Evolutionary conservation across 176 grass and related monocot genomes (phyloP).

Genomic region (Triticum timopheevii): DNA sequence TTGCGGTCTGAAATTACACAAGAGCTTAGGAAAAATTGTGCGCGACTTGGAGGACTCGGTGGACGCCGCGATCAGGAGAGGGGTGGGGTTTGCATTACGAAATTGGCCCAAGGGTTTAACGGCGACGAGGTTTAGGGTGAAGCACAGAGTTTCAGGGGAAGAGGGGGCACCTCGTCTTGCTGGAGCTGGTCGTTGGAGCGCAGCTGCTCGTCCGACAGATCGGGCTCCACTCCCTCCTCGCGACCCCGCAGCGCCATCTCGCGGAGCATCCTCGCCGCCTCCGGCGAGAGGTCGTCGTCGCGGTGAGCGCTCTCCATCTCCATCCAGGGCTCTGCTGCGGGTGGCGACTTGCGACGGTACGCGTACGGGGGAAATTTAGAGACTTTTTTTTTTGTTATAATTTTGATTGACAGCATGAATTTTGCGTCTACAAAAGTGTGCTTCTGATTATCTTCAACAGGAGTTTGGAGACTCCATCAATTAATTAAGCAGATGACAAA

Average conservation of each 20-base stretch:
- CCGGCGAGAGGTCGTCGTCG: background rate
- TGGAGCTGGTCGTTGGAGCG: conserved; percentile 38
- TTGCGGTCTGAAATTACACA: too few species aligned
- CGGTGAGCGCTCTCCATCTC: background rate
- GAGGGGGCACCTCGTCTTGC: background rate
- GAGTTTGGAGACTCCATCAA: too few species aligned
- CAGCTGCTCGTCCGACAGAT: conserved; percentile 33
- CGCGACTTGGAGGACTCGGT: too few species aligned
- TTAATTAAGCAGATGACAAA: too few species aligned
- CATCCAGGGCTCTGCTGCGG: background rate
- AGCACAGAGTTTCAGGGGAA: background rate
- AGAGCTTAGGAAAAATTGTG: background rate
- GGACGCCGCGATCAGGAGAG: background rate
- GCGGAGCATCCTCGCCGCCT: conserved; percentile 7
- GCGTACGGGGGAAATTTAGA: too few species aligned
- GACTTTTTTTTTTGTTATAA: too few species aligned
- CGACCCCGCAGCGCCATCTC: background rate
- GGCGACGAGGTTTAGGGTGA: background rate
- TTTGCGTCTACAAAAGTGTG: too few species aligned
- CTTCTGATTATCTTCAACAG: too few species aligned
- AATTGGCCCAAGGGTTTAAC: background rate
- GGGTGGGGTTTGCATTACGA: background rate
- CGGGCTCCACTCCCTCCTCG: conserved; percentile 15
- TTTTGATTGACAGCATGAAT: too few species aligned
- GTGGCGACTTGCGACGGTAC: too few species aligned